Evolutionary conservation across 306 rosid species (phyloP).

Genomic region (Cicer yamashitae): DNA sequence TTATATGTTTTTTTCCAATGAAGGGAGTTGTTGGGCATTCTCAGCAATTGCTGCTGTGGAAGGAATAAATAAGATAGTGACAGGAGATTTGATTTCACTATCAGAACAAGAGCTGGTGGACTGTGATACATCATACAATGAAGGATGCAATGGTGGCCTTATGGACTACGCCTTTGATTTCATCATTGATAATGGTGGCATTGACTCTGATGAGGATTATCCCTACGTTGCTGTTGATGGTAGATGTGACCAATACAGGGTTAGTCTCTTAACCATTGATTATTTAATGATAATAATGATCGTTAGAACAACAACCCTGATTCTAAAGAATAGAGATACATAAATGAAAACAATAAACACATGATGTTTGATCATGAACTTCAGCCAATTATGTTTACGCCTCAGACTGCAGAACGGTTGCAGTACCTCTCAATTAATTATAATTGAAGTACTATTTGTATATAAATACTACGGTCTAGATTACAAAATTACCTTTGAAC

Average conservation of each 20-base stretch:
- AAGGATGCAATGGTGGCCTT: constrained; percentile 94
- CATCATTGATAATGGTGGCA: constrained; percentile 89
- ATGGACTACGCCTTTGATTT: constrained; percentile 92
- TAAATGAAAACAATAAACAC: too few species aligned
- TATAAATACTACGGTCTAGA: too few species aligned
- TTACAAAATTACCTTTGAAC: too few species aligned
- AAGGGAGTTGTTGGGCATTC: constrained; percentile 99
- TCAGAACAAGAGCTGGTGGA: constrained; percentile 97
- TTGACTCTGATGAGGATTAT: constrained; percentile 88
- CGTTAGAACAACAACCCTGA: too few species aligned
- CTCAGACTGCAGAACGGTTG: too few species aligned
- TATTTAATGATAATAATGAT: neutral
- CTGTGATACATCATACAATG: constrained; percentile 78
- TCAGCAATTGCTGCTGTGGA: constrained; percentile 77
- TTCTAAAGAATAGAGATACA: too few species aligned
- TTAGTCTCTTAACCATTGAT: constrained; percentile 35
- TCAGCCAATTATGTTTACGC: too few species aligned
- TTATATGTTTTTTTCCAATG: constrained; percentile 14
- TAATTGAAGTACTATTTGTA: too few species aligned
- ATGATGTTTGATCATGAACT: too few species aligned
- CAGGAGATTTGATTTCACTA: constrained; percentile 76
- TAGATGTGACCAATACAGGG: constrained; percentile 70
- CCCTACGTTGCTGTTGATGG: constrained; percentile 73
- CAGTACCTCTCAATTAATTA: too few species aligned
- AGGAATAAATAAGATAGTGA: constrained; percentile 81